phyloP scores from a whole-genome alignment of 805 yeast genomes.

The Hemisphaericaspora nanyangensis region DNA sequence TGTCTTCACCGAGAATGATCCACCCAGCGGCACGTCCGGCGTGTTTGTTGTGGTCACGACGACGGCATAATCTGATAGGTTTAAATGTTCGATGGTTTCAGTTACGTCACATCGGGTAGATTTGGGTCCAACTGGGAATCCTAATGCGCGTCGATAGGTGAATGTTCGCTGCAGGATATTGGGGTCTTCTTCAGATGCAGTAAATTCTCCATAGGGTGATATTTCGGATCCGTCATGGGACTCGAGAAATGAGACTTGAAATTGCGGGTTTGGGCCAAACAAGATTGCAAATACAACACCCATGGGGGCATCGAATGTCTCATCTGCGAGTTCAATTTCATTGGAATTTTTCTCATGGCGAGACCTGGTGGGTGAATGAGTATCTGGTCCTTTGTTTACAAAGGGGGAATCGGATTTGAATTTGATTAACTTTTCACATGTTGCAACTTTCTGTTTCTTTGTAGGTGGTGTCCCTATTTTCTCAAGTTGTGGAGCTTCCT shows the following conservation, averaged over 20 bases:
- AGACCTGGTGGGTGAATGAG: constrained; percentile 57
- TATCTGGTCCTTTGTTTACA: constrained; percentile 59
- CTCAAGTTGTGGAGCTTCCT: constrained; percentile 29
- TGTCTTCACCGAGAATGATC: constrained; percentile 71
- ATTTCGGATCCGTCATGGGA: constrained; percentile 47
- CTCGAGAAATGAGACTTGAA: constrained; percentile 35
- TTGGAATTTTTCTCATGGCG: constrained; percentile 17
- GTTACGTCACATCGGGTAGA: constrained; percentile 70
- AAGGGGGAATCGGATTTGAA: constrained; percentile 38
- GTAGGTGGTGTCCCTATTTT: constrained; percentile 12
- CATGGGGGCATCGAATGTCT: constrained; percentile 62
- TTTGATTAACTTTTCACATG: constrained; percentile 21
- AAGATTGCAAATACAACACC: constrained; percentile 69
- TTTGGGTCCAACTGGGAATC: constrained; percentile 87
- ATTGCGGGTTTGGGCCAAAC: constrained; percentile 55
- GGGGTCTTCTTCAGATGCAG: constrained; percentile 29
- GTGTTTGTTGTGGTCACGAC: constrained; percentile 66
- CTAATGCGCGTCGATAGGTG: constrained; percentile 69
- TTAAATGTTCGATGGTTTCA: constrained; percentile 57
- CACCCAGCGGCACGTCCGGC: constrained; percentile 95
- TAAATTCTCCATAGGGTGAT: constrained; percentile 33
- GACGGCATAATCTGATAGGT: constrained; percentile 51
- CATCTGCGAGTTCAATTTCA: constrained; percentile 47
- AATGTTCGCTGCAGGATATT: constrained; percentile 49
- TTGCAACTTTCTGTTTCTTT: constrained; percentile 3